Base-by-base conservation (phyloP, 352 stramenopile species). In the Aphanomyces euteiches region DNA sequence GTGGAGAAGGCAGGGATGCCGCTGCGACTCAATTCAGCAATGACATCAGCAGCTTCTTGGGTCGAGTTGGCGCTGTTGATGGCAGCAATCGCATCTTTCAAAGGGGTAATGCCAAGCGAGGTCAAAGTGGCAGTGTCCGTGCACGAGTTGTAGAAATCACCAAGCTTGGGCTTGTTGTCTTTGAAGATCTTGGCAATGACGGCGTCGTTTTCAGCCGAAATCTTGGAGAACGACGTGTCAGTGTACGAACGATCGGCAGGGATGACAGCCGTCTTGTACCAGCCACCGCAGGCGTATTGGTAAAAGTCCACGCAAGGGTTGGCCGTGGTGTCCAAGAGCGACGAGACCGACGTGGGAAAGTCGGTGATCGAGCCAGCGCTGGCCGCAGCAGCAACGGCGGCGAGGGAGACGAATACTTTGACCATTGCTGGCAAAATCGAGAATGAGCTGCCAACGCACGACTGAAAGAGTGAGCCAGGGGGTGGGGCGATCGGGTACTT, bases 231-330 rank as follows among this genome's bases (percentile, higher is more conserved):
- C 60, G 88, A 90, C 3, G 78, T 81, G 70, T 89, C 85, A 78
- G 78, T 88, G 41, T 57, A 76, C 7, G 81, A 73, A 77, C 89
- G 89, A 48, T 76, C 82, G 4, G 59, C n/a, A 13, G 84, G 82
- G 66, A 89, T 92, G 43, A 79, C 80, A 78, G 87, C 89, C 4
- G 82, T 75, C 41, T 80, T 73, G 41, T 87, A 78, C 85, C 83
- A 93, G 8, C 74, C 77, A 5, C 82, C 82, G 71, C 89, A 90
- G 17, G 83, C 73, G 57, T 88, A 91, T 5, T 74, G 41, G 66
- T 83, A 91, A 74, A 93, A 93, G 66, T 91, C 41, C 1, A 53
- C 38, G 59, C 67, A 73, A n/a, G 67, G 67, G 47, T 59, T 5
- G 10, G 50, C 67, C 13, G 8, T 45, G 5, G 13, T n/a, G 50